These are phyloP conservation scores for Malassezia yamatoensis DNA, from an alignment of 1,284 basidiomycete genomes.

Conservation along the genomic window DNA sequence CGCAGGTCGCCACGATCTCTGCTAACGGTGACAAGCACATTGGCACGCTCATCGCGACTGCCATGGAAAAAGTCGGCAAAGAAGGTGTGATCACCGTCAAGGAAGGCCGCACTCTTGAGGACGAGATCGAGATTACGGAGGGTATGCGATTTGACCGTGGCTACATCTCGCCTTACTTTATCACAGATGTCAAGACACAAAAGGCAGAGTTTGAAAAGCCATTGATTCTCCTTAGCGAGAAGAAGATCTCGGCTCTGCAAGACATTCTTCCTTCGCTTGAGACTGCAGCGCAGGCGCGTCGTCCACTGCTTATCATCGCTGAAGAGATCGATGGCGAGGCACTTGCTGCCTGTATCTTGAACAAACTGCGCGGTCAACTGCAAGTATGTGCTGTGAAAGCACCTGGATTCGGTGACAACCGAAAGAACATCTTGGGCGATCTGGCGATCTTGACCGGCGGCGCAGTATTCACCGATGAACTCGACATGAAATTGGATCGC, in stretches of 20 bases:
- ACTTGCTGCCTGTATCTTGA: conserved; percentile 89
- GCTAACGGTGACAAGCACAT: conserved; percentile 92
- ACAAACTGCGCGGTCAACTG: conserved; percentile 95
- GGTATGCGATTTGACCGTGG: conserved; percentile 99
- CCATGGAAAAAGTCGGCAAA: conserved; percentile 99
- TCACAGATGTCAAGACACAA: conserved; percentile 95
- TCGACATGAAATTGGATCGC: conserved; percentile 93
- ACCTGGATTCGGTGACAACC: conserved; percentile 97
- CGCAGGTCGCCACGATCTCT: conserved; percentile 94
- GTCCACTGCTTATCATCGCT: conserved; percentile 88
- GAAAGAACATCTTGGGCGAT: conserved; percentile 93
- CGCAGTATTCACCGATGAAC: conserved; percentile 93
- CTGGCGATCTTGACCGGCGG: conserved; percentile 93
- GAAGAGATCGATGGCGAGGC: conserved; percentile 97
- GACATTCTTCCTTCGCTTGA: conserved; percentile 93
- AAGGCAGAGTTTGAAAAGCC: conserved; percentile 97
- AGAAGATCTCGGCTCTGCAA: conserved; percentile 91
- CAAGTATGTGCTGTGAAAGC: conserved; percentile 89
- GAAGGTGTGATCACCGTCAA: conserved; percentile 99
- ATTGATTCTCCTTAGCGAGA: conserved; percentile 81
- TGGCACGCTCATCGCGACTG: conserved; percentile 92
- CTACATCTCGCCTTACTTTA: conserved; percentile 96
- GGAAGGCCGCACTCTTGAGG: conserved; percentile 92
- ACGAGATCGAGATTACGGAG: conserved; percentile 97
- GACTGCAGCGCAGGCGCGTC: conserved; percentile 76